Conservation (phyloP, 2,329 filamentous ascomycete genomes). For the Ilyonectria mors-panacis region DNA sequence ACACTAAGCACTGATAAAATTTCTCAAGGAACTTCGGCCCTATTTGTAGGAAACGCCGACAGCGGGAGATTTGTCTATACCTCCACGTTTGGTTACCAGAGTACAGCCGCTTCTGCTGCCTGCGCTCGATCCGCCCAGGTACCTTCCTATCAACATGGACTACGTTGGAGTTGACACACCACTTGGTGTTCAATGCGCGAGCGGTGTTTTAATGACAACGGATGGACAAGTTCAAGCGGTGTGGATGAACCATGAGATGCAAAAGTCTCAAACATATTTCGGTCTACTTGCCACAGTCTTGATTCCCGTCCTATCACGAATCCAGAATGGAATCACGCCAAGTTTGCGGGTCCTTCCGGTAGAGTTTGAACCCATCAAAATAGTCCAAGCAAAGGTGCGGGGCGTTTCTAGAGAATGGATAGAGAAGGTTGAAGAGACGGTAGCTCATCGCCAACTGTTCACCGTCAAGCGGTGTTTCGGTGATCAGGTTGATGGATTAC, state of each 20-base stretch:
- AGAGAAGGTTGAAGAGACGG: constrained; percentile 89
- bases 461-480: constrained; percentile 89
- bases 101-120: constrained; percentile 96
- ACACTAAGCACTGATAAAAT: constrained; percentile 85
- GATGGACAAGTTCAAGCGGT: too few relatives aligned
- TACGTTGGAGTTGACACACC: constrained; percentile 88
- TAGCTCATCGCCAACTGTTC: constrained; percentile 95
- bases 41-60: constrained; percentile 97
- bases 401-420: constrained; percentile 98
- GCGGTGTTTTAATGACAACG: too few relatives aligned
- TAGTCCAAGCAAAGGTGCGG: constrained; percentile 97
- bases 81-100: constrained; percentile 94
- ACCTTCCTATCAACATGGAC: constrained; percentile 95
- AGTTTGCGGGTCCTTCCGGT: constrained; percentile 92
- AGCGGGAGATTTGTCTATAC: constrained; percentile 94
- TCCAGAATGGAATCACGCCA: constrained; percentile 84
- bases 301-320: constrained; percentile 88
- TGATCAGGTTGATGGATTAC: constrained; percentile 51
- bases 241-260: too few relatives aligned
- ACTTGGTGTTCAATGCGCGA: too few relatives aligned
- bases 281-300: constrained; percentile 91
- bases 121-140: constrained; percentile 84
- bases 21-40: constrained; percentile 92
- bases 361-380: constrained; percentile 94
- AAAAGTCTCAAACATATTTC: constrained; percentile 78